These are phyloP conservation scores for Plasmopara halstedii DNA, from an alignment of 352 stramenopile genomes.

Conservation along the genomic window DNA sequence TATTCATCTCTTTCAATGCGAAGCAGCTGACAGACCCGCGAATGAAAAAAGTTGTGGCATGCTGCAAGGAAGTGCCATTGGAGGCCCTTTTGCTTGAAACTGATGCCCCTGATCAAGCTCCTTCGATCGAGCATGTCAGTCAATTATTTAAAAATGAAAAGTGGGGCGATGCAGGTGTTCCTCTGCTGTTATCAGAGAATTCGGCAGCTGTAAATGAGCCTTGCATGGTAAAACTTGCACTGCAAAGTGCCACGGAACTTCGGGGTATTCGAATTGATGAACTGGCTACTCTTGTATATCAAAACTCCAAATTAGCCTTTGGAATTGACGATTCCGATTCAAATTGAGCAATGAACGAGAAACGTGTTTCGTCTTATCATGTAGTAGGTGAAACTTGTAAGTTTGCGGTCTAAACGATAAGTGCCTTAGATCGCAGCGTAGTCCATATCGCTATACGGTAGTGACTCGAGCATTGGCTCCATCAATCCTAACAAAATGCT, in stretches of 20 bases:
- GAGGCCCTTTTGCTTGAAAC: constrained; percentile 59
- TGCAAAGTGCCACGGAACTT: constrained; percentile 35
- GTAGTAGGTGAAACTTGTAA: not conserved
- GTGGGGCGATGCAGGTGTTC: not conserved
- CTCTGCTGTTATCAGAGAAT: constrained; percentile 12
- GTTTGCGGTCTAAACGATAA: not conserved
- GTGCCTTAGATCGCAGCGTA: constrained; percentile 57
- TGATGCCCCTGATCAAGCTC: constrained; percentile 61
- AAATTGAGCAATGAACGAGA: not conserved
- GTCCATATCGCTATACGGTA: constrained; percentile 66
- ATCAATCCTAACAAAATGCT: not conserved
- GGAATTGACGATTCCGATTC: constrained; percentile 1
- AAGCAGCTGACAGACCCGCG: constrained; percentile 42
- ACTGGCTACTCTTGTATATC: constrained; percentile 27
- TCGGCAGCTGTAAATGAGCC: constrained; percentile 40
- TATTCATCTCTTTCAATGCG: constrained; percentile 76
- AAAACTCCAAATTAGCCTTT: constrained; percentile 38
- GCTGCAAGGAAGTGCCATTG: constrained; percentile 37
- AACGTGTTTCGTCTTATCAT: not conserved
- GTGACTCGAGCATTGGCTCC: constrained; percentile 44
- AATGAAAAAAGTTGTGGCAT: constrained; percentile 30
- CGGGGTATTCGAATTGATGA: constrained; percentile 23
- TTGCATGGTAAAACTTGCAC: constrained; percentile 38
- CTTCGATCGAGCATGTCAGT: constrained; percentile 12
- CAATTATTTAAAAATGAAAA: constrained; percentile 4